Conservation (phyloP, 2,329 filamentous ascomycete species). For the Phaeosphaeria sp. region DNA sequence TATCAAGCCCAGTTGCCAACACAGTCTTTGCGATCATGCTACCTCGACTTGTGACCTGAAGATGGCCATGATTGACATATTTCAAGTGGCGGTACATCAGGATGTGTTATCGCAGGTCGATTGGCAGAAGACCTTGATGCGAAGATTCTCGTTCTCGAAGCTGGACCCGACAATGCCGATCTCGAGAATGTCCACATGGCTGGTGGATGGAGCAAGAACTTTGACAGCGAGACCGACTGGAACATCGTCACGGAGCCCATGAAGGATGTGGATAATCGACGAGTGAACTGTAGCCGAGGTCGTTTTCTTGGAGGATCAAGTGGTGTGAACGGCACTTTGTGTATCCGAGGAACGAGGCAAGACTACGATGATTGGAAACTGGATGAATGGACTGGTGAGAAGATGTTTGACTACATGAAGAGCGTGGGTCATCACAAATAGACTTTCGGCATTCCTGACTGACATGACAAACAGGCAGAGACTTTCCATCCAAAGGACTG, state of each 20-base stretch:
- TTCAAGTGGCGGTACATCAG: slow-evolving; percentile 55
- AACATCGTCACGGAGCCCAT: slow-evolving; percentile 56
- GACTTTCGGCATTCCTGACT: not conserved
- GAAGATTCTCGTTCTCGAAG: slow-evolving; percentile 56
- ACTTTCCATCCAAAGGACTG: slow-evolving; percentile 65
- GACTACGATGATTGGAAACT: slow-evolving; percentile 64
- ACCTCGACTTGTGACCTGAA: too few relatives aligned
- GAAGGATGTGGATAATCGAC: slow-evolving; percentile 50
- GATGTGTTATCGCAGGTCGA: slow-evolving; percentile 58
- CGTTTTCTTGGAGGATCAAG: slow-evolving; percentile 60
- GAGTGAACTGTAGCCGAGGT: slow-evolving; percentile 58
- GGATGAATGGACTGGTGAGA: slow-evolving; percentile 63
- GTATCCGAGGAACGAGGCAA: slow-evolving; percentile 58
- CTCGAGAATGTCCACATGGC: slow-evolving; percentile 61
- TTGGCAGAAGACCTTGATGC: slow-evolving; percentile 54
- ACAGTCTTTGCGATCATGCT: too few relatives aligned
- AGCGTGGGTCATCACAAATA: slow-evolving; percentile 46
- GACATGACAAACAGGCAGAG: slow-evolving; percentile 50
- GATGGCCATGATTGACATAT: not conserved
- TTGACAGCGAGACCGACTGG: slow-evolving; percentile 60
- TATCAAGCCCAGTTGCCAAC: too few relatives aligned
- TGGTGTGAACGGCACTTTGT: slow-evolving; percentile 59
- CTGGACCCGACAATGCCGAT: slow-evolving; percentile 53
- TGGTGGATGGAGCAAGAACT: slow-evolving; percentile 58
- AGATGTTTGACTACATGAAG: slow-evolving; percentile 64